Conservation (phyloP, 495 filamentous ascomycete genomes). For the Xylaria scruposa region DNA sequence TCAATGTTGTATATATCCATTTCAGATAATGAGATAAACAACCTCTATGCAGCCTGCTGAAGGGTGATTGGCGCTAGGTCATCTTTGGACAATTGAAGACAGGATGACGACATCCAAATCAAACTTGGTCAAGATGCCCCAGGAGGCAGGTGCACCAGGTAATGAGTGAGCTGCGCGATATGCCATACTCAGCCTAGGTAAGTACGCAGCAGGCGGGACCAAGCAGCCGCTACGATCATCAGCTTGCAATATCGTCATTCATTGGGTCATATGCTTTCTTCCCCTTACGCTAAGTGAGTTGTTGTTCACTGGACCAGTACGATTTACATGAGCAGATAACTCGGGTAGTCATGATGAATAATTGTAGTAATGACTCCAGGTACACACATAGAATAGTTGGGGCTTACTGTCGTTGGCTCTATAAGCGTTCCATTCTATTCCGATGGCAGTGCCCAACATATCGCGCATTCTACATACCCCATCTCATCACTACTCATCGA, state of each 20-base stretch:
- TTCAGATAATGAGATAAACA: neutral
- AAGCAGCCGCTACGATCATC: constrained; percentile 9
- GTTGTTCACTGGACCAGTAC: neutral
- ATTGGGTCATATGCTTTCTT: constrained; percentile 12
- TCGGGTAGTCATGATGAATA: no score
- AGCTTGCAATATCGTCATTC: neutral
- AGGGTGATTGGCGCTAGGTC: neutral
- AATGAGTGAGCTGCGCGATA: neutral
- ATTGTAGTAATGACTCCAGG: neutral
- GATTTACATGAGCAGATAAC: no score
- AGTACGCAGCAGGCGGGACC: neutral
- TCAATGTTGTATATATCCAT: neutral
- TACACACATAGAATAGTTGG: neutral
- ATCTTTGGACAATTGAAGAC: neutral
- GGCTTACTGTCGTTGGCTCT: neutral
- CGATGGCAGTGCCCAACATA: neutral
- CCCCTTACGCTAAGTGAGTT: neutral
- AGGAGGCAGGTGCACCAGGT: constrained; percentile 1
- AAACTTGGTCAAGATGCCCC: constrained; percentile 7
- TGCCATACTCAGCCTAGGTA: neutral
- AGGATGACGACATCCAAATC: constrained; percentile 19
- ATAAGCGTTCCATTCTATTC: neutral
- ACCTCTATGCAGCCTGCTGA: neutral
- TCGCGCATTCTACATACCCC: neutral
- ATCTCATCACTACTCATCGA: neutral